Conservation (phyloP, 352 stramenopile species). For the Pythium inflatum region DNA sequence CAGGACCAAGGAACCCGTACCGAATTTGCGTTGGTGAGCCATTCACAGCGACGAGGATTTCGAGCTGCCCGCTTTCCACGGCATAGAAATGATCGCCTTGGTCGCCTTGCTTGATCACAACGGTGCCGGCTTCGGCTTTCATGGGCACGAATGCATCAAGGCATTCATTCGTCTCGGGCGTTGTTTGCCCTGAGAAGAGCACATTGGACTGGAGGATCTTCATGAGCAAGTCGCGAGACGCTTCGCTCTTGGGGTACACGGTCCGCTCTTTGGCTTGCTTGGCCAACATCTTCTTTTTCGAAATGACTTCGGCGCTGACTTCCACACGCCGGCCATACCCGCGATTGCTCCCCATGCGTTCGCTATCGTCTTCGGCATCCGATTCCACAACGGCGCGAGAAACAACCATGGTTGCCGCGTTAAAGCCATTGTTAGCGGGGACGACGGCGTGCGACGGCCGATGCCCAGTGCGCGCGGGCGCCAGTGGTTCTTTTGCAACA, state of each 20-base stretch:
- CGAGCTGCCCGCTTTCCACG: slow-evolving; percentile 62
- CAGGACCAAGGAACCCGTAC: slow-evolving; percentile 62
- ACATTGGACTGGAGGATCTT: slow-evolving; percentile 78
- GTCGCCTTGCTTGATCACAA: slow-evolving; percentile 72
- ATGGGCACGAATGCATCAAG: slow-evolving; percentile 79
- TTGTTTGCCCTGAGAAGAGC: slow-evolving; percentile 66
- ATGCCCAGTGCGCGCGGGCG: slow-evolving; percentile 13
- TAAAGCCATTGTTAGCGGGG: not conserved
- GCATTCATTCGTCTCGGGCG: slow-evolving; percentile 61
- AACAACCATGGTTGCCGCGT: not conserved
- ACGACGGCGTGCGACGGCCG: slow-evolving; percentile 36
- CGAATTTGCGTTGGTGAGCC: slow-evolving; percentile 60
- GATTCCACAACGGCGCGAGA: not conserved
- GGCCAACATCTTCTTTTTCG: slow-evolving; percentile 65
- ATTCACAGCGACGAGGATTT: slow-evolving; percentile 68
- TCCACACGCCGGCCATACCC: slow-evolving; percentile 58
- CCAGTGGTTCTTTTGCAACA: not conserved
- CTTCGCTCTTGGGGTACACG: slow-evolving; percentile 66
- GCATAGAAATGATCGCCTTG: slow-evolving; percentile 84
- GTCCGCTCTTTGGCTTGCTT: slow-evolving; percentile 46
- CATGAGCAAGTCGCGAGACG: slow-evolving; percentile 56
- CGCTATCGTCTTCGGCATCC: slow-evolving; percentile 17
- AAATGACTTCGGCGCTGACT: slow-evolving; percentile 81
- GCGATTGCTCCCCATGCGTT: slow-evolving; percentile 12
- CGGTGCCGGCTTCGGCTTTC: slow-evolving; percentile 39